A percentile compares a stretch with the other conserved stretches of the same genome.
phyloP scores from a whole-genome alignment of 2,329 filamentous ascomycete species.

The Talaromyces sp. region DNA sequence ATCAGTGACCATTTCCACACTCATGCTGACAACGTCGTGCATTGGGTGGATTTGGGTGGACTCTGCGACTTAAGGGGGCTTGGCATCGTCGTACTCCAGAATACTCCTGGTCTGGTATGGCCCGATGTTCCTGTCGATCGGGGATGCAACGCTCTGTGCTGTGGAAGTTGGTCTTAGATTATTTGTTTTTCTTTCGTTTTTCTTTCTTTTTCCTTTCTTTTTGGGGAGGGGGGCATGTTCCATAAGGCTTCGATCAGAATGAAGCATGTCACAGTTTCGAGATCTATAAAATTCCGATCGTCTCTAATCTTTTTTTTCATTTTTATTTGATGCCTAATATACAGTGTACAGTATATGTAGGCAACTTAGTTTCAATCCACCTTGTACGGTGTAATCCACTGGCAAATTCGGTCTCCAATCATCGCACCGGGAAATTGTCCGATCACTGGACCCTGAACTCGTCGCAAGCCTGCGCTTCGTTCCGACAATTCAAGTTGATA shows the following conservation, averaged over 20 bases:
- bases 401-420: constrained; percentile 9
- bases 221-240: constrained; percentile 10
- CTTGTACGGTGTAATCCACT: background rate
- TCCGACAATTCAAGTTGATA: constrained; percentile 9
- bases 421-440: constrained; percentile 6
- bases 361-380: no score
- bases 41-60: background rate
- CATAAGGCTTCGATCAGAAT: no score
- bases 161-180: no score
- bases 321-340: no score
- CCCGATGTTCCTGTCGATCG: constrained; percentile 22
- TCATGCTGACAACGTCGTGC: background rate
- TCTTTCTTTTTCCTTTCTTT: no score
- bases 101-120: constrained; percentile 20
- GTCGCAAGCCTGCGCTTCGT: constrained; percentile 19
- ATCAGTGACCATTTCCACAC: background rate
- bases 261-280: no score
- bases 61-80: constrained; percentile 23
- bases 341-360: no score
- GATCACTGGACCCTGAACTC: constrained; percentile 14
- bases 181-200: no score
- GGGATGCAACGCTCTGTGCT: constrained; percentile 8
- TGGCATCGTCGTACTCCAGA: constrained; percentile 22
- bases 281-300: no score
- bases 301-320: no score